These are phyloP conservation scores for Wickerhamiella kazuoi DNA, from an alignment of 805 yeast species.

Conservation along the genomic window DNA sequence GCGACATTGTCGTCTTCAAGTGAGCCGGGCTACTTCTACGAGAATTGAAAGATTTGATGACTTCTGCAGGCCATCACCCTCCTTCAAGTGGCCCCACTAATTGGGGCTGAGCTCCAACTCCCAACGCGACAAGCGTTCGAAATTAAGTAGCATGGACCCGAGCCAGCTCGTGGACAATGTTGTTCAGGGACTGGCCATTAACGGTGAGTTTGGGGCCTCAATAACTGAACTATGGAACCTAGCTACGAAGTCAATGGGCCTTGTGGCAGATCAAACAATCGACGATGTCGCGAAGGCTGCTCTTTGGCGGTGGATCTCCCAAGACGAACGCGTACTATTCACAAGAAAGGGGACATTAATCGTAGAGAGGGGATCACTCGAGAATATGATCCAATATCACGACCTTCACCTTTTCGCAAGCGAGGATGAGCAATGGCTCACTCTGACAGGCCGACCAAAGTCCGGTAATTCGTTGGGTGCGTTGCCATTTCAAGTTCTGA, in stretches of 20 bases:
- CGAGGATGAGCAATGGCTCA: constrained; percentile 22
- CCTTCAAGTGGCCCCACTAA: too few relatives aligned
- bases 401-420: constrained; percentile 15
- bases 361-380: neutral
- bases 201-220: constrained; percentile 8
- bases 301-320: constrained; percentile 10
- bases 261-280: constrained; percentile 4
- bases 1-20: too few relatives aligned
- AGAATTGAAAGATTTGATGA: too few relatives aligned
- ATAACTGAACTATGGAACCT: constrained; percentile 7
- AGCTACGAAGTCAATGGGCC: neutral
- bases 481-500: constrained; percentile 24
- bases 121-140: too few relatives aligned
- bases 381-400: neutral
- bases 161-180: constrained; percentile 6
- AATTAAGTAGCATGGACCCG: constrained; percentile 9
- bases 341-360: constrained; percentile 3
- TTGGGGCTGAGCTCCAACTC: too few relatives aligned
- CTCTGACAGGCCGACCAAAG: constrained; percentile 20
- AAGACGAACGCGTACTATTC: constrained; percentile 5
- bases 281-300: constrained; percentile 7
- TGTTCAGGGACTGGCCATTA: constrained; percentile 9
- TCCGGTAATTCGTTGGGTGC: constrained; percentile 19
- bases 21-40: too few relatives aligned
- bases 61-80: too few relatives aligned